Evolutionary conservation across 352 stramenopile genomes (phyloP).

Genomic region (Pythium vanterpoolii): DNA sequence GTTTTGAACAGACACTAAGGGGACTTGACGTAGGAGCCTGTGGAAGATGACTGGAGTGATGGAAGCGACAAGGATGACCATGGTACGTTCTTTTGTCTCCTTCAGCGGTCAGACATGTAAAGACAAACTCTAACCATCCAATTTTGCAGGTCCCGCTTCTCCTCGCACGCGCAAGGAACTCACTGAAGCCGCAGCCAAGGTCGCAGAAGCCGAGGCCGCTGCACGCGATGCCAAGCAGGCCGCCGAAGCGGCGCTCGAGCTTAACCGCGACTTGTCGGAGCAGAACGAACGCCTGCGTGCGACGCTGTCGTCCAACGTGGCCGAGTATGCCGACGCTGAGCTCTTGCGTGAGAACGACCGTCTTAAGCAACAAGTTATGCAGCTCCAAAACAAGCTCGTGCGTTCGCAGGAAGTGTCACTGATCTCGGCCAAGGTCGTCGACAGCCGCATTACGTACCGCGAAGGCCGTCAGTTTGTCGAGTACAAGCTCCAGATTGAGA

Average conservation of each 20-base stretch:
- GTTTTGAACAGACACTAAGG: slow-evolving; percentile 45
- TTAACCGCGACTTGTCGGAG: slow-evolving; percentile 31
- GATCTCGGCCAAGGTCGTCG: slow-evolving; percentile 32
- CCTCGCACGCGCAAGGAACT: slow-evolving; percentile 58
- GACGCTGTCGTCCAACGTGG: slow-evolving; percentile 31
- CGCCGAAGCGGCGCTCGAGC: slow-evolving; percentile 26
- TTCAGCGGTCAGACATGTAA: background rate
- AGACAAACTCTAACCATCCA: background rate
- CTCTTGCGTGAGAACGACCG: slow-evolving; percentile 34
- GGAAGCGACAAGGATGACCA: slow-evolving; percentile 59
- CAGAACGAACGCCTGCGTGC: slow-evolving; percentile 34
- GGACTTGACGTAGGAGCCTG: slow-evolving; percentile 67
- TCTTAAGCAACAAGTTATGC: slow-evolving; percentile 33
- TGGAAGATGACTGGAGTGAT: slow-evolving; percentile 81
- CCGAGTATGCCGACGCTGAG: slow-evolving; percentile 32
- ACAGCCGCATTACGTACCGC: slow-evolving; percentile 34
- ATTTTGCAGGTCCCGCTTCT: slow-evolving; percentile 39
- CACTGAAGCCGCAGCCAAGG: slow-evolving; percentile 68
- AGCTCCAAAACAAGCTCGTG: slow-evolving; percentile 39
- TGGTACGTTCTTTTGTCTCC: slow-evolving; percentile 11
- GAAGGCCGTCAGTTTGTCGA: slow-evolving; percentile 44
- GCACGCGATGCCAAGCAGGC: slow-evolving; percentile 66
- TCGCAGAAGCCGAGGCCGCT: slow-evolving; percentile 66
- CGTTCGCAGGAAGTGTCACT: slow-evolving; percentile 33
- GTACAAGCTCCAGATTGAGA: slow-evolving; percentile 54